Conservation (phyloP, 1,139 yeast genomes). For the Cylindricascospora bacillispora region DNA sequence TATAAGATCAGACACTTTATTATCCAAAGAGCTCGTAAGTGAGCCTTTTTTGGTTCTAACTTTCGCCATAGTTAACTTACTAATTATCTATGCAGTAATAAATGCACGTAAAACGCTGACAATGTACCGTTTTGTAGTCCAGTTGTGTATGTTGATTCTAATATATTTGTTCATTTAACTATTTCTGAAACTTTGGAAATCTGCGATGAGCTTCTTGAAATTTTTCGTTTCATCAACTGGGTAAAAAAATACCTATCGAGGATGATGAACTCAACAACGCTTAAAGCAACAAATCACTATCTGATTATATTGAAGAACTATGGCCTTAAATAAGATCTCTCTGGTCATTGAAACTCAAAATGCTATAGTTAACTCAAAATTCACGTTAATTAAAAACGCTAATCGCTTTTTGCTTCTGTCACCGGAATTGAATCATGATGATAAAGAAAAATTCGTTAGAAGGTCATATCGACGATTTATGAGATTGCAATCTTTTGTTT, state of each 20-base stretch:
- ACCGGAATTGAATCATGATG: constrained; percentile 4
- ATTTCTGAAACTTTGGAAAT: no score
- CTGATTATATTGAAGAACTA: no score
- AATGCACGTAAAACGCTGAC: constrained; percentile 1
- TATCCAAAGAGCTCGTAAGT: constrained; percentile 31
- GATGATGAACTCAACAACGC: no score
- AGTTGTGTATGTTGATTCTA: neutral
- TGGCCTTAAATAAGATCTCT: no score
- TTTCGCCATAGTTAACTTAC: constrained; percentile 15
- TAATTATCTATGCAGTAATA: neutral
- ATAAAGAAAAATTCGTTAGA: constrained; percentile 5
- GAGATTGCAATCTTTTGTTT: constrained; percentile 18
- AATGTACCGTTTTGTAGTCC: no score
- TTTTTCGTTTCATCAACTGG: no score
- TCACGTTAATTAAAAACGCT: constrained; percentile 10
- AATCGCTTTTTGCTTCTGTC: constrained; percentile 8
- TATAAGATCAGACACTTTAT: constrained; percentile 37
- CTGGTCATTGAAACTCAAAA: constrained; percentile 12
- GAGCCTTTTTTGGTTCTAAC: constrained; percentile 14
- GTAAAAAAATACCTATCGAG: no score
- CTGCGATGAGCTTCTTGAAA: no score
- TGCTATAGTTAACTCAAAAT: constrained; percentile 12
- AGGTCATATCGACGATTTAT: constrained; percentile 17
- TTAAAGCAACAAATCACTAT: no score
- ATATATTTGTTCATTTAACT: neutral